Base-by-base conservation (phyloP, 192 early-diverging fungal species). In the Mortierella hygrophila region DNA sequence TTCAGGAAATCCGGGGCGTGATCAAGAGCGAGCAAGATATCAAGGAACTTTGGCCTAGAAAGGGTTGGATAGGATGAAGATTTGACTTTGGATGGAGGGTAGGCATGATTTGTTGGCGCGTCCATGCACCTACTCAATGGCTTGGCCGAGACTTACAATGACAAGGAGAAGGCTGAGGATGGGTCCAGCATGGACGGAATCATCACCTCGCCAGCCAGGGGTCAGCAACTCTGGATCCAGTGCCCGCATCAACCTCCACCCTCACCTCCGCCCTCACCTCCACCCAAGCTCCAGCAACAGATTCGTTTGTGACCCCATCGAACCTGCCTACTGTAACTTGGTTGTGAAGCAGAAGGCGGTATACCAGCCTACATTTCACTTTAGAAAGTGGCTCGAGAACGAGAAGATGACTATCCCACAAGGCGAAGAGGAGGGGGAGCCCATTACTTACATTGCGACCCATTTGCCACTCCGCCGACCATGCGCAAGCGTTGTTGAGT, bases 81-180 rank as follows among this genome's bases (percentile, higher is more conserved):
- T 74, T 42, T 80, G 4, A 74, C 79, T 10, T 46, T 80, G 20
- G 79, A 80, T 74, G 79, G 57, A 23, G 78, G 72, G 3, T 65
- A 74, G 15, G 79, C 79, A 10, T 80, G 32, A 23, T 72, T 74
- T 18, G 63, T 80, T 29, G 79, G 79, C 6, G 65, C 63, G 13
- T 80, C 37, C 16, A 57, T 71, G 6, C 46, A 74, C 54, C 35
- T 80, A 54, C 63, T 72, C 9, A 57, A 75, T 10, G 65, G 23
- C 26, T 23, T 32, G 26, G 10, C 1, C 42, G 42, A 44, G 8
- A 11, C 8, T 9, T 8, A 11, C 55, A 76, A 76, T 26, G 75
- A 20, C 75, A 76, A 76, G 63, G 55, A 57, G 6, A 57, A 57
- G 4, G 55, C 55, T 1, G 21, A n/a, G 4, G 55, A 8, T 5